Evolutionary conservation across 2,329 filamentous ascomycete genomes (phyloP).

Genomic region (Simplicillium aogashimaense): DNA sequence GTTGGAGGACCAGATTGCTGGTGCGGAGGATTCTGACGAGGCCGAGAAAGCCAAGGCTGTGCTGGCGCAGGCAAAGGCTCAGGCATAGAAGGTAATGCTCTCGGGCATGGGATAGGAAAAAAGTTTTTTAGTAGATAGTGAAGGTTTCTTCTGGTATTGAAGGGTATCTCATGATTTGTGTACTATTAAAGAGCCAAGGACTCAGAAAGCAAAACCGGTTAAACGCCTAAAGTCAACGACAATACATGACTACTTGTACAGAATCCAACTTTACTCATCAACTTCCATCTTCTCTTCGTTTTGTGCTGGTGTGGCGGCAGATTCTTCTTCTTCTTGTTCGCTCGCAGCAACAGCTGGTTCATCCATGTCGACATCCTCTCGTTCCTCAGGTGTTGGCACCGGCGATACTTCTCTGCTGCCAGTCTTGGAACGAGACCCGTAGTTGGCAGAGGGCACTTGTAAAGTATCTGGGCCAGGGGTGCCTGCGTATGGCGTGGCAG

Average conservation of each 20-base stretch:
- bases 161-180: slow-evolving; percentile 15
- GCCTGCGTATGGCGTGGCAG: slow-evolving; percentile 18
- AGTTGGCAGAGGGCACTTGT: slow-evolving; percentile 10
- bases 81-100: not conserved
- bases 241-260: no score
- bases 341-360: slow-evolving; percentile 31
- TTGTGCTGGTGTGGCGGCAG: slow-evolving; percentile 36
- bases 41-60: slow-evolving; percentile 45
- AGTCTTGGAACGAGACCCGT: slow-evolving; percentile 11
- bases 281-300: slow-evolving; percentile 54
- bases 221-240: no score
- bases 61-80: slow-evolving; percentile 36
- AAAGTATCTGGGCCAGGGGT: slow-evolving; percentile 7
- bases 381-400: slow-evolving; percentile 8
- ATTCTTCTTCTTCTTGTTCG: slow-evolving; percentile 18
- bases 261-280: slow-evolving; percentile 26
- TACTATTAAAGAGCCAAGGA: no score
- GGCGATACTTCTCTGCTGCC: slow-evolving; percentile 18
- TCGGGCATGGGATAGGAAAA: not conserved
- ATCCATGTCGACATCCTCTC: slow-evolving; percentile 33
- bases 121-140: slow-evolving; percentile 10
- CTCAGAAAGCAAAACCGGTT: no score
- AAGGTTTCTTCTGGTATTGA: slow-evolving; percentile 5
- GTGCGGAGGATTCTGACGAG: slow-evolving; percentile 43
- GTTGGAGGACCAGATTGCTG: slow-evolving; percentile 67